Evolutionary conservation across 2,329 filamentous ascomycete species (phyloP).

Genomic region (Akanthomyces muscarius): DNA sequence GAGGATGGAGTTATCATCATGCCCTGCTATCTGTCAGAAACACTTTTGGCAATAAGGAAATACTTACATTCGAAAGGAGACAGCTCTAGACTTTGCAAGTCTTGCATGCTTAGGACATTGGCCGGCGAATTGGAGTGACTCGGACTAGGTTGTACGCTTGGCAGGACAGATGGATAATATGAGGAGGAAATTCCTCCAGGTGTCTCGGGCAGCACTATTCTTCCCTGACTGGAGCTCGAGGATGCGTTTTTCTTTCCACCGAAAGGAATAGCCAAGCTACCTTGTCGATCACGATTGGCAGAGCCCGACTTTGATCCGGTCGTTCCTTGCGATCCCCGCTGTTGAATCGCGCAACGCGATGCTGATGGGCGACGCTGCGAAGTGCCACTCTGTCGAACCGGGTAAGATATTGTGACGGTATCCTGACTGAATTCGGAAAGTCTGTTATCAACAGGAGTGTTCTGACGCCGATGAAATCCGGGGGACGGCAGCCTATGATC

Average conservation of each 20-base stretch:
- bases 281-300: background rate
- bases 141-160: constrained; percentile 33
- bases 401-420: background rate
- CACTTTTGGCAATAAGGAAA: background rate
- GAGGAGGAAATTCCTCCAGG: constrained; percentile 30
- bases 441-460: background rate
- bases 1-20: constrained; percentile 21
- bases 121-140: constrained; percentile 25
- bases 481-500: background rate
- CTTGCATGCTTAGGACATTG: constrained; percentile 29
- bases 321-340: background rate
- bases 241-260: background rate
- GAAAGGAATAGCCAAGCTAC: background rate
- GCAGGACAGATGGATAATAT: constrained; percentile 30
- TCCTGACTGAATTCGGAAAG: background rate
- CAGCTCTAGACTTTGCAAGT: constrained; percentile 33
- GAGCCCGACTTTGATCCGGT: background rate
- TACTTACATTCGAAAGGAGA: constrained; percentile 34
- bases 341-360: background rate
- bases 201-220: constrained; percentile 19
- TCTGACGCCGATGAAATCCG: background rate
- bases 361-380: background rate
- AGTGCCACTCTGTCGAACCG: background rate
- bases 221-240: background rate
- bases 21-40: constrained; percentile 21